These are phyloP conservation scores for Monosporozyma unispora DNA, from an alignment of 805 yeast species.

Conservation along the genomic window DNA sequence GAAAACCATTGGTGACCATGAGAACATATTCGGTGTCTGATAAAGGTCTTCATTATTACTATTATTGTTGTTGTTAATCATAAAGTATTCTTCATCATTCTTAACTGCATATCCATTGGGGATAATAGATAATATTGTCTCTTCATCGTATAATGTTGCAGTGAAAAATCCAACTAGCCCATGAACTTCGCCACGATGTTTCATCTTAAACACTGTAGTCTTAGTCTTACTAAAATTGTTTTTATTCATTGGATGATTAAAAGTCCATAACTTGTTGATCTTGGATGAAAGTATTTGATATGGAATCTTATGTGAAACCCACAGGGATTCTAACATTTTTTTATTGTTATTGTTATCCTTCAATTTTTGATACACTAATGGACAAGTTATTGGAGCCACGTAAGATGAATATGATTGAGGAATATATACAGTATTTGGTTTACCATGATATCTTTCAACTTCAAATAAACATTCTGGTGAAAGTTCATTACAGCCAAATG, in stretches of 20 bases:
- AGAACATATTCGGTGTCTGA: conserved; percentile 38
- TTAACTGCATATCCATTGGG: conserved; percentile 14
- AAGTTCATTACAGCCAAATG: conserved; percentile 87
- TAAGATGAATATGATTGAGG: conserved; percentile 52
- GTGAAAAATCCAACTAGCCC: conserved; percentile 70
- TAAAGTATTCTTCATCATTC: background rate
- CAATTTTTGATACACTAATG: conserved; percentile 38
- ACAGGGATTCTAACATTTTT: conserved; percentile 33
- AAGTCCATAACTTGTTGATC: conserved; percentile 51
- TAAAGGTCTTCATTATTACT: conserved; percentile 5
- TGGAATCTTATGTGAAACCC: conserved; percentile 36
- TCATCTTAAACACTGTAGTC: conserved; percentile 36
- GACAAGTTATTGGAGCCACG: conserved; percentile 60
- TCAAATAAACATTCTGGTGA: conserved; percentile 70
- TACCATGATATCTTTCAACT: conserved; percentile 34
- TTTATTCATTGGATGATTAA: conserved; percentile 40
- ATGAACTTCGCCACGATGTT: conserved; percentile 49
- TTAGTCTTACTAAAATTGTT: conserved; percentile 14
- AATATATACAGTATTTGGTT: conserved; percentile 44
- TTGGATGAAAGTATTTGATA: conserved; percentile 39
- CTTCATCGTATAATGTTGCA: conserved; percentile 57
- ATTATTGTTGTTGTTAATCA: too few species aligned
- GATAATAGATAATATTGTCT: conserved; percentile 27
- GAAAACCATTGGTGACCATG: conserved; percentile 65
- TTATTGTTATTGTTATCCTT: conserved; percentile 1